Evolutionary conservation across 73 alveolate species (phyloP).

Genomic region (Breviolum minutum): DNA sequence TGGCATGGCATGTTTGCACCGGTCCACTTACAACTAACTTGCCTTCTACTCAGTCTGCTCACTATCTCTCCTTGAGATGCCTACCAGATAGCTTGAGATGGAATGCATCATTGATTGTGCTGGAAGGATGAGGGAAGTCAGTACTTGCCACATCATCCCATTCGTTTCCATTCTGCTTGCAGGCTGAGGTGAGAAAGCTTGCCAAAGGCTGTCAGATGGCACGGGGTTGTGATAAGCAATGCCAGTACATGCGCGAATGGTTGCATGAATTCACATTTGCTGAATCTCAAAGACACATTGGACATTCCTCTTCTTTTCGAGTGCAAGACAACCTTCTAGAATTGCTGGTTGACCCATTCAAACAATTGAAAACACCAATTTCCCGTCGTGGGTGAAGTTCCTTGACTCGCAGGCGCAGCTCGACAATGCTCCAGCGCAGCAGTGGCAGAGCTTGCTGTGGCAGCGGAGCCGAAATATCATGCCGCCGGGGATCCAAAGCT

Average conservation of each 20-base stretch:
- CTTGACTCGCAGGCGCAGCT: constrained; percentile 54
- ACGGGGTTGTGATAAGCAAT: no score
- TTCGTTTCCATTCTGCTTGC: not conserved
- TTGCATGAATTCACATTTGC: not conserved
- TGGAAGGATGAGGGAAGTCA: not conserved
- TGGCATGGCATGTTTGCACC: not conserved
- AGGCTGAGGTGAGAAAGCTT: constrained; percentile 59
- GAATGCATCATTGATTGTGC: no score
- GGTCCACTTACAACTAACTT: no score
- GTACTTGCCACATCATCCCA: not conserved
- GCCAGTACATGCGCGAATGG: not conserved
- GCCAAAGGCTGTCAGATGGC: constrained; percentile 11
- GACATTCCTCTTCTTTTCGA: not conserved
- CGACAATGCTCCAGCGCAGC: constrained; percentile 92
- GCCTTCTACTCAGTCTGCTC: no score
- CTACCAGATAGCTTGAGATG: no score
- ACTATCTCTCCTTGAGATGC: no score
- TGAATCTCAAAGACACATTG: not conserved
- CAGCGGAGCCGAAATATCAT: constrained; percentile 89
- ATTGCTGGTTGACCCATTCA: no score
- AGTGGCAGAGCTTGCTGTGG: constrained; percentile 88
- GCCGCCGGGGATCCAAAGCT: constrained; percentile 20
- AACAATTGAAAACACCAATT: not conserved
- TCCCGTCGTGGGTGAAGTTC: not conserved
- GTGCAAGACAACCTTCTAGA: not conserved